A percentile compares a stretch with the other conserved stretches of the same genome.
phyloP scores from a whole-genome alignment of 1,284 basidiomycete species.

The Tilletia walkeri region DNA sequence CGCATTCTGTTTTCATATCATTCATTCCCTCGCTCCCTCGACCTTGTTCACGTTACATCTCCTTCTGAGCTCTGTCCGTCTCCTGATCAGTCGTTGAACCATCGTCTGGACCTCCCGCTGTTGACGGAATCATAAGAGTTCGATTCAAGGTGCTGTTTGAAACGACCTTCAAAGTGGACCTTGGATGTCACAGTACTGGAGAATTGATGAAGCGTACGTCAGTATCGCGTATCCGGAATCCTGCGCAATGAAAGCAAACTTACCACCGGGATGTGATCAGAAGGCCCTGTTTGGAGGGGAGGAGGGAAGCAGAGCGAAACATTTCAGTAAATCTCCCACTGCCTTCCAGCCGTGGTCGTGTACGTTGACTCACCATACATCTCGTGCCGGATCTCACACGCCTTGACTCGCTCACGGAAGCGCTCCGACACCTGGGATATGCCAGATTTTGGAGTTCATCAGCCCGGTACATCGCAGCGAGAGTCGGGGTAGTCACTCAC shows the following conservation, averaged over 20 bases:
- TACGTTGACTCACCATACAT: slow-evolving; percentile 64
- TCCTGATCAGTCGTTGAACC: no score
- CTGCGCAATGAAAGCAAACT: background rate
- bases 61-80: no score
- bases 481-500: slow-evolving; percentile 47
- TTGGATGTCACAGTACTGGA: slow-evolving; percentile 15
- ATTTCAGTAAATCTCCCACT: background rate
- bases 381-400: slow-evolving; percentile 77
- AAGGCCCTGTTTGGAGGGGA: background rate
- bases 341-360: background rate
- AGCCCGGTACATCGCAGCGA: background rate
- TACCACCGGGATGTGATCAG: slow-evolving; percentile 15
- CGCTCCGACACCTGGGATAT: slow-evolving; percentile 59
- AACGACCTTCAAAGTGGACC: background rate
- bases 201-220: background rate
- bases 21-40: no score
- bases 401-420: slow-evolving; percentile 65
- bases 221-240: background rate
- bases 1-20: no score
- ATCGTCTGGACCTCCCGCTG: no score
- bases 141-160: no score
- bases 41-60: no score
- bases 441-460: background rate
- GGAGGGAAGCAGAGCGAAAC: background rate
- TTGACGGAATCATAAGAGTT: no score